phyloP scores from a whole-genome alignment of 768 basidiomycete species.

The Boletellus ananas region DNA sequence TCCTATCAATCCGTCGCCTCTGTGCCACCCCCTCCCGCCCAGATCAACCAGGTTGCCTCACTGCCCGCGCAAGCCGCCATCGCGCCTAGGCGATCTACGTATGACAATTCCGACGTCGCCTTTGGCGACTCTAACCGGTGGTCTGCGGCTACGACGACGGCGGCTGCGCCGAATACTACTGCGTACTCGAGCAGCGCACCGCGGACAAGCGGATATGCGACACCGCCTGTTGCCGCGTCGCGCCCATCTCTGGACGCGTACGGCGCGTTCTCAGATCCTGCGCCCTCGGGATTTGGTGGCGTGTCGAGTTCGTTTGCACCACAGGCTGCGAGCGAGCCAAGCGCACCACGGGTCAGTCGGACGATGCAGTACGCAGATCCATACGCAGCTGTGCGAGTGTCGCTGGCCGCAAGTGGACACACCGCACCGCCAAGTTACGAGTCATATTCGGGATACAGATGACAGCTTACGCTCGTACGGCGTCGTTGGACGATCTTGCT shows the following conservation, averaged over 20 bases:
- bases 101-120: conserved; percentile 27
- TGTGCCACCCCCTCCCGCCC: conserved; percentile 29
- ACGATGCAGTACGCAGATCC: conserved; percentile 95
- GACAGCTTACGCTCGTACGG: conserved; percentile 3
- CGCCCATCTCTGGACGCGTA: conserved; percentile 82
- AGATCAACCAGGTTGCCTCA: conserved; percentile 20
- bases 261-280: conserved; percentile 87
- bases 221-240: conserved; percentile 34
- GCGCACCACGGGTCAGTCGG: conserved; percentile 60
- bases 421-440: conserved; percentile 51
- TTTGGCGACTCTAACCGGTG: conserved; percentile 57
- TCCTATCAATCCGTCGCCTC: conserved; percentile 46
- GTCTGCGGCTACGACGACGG: conserved; percentile 31
- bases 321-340: conserved; percentile 31
- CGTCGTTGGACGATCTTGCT: conserved; percentile 3
- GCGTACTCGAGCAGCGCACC: conserved; percentile 19
- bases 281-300: conserved; percentile 68
- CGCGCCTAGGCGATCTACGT: conserved; percentile 21
- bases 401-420: conserved; percentile 36
- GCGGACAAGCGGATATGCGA: conserved; percentile 26
- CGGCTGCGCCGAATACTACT: conserved; percentile 25
- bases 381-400: conserved; percentile 75
- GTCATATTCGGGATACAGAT: conserved; percentile 50
- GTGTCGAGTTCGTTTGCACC: conserved; percentile 34
- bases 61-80: conserved; percentile 6